phyloP scores from a whole-genome alignment of 345 rosid species.

The Odontarrhena argentea region DNA sequence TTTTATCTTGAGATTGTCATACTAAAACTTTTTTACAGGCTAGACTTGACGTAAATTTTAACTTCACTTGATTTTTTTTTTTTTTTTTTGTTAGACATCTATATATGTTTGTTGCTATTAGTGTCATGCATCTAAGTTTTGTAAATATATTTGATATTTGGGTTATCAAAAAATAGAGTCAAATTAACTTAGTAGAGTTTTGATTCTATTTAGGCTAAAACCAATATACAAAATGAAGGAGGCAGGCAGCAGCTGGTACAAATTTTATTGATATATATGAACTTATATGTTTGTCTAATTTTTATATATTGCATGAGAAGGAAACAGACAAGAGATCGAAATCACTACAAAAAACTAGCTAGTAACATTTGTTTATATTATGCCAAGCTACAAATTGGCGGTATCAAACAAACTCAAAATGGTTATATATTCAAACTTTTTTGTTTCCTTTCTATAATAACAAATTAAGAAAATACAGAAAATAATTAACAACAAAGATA shows the following conservation, averaged over 20 bases:
- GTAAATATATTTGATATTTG: too few species aligned
- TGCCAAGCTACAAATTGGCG: constrained; percentile 36
- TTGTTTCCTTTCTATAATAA: constrained; percentile 38
- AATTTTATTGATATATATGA: background rate
- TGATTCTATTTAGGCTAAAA: background rate
- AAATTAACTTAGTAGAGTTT: too few species aligned
- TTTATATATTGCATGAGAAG: constrained; percentile 13
- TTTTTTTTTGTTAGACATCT: too few species aligned
- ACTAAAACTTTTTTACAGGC: too few species aligned
- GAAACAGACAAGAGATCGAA: constrained; percentile 28
- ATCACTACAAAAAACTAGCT: constrained; percentile 10
- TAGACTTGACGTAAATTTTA: too few species aligned
- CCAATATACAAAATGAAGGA: constrained; percentile 1
- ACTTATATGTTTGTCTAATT: background rate
- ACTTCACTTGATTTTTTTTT: too few species aligned
- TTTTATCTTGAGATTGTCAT: too few species aligned
- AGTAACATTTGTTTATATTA: constrained; percentile 25
- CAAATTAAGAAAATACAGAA: constrained; percentile 2
- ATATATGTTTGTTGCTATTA: too few species aligned
- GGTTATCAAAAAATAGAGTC: too few species aligned
- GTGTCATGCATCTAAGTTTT: too few species aligned
- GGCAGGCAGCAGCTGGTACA: background rate
- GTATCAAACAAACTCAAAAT: constrained; percentile 38
- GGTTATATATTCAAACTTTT: constrained; percentile 34
- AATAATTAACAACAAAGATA: constrained; percentile 28